Conservation (phyloP, 495 filamentous ascomycete species). For the Aspergillus egyptiacus region DNA sequence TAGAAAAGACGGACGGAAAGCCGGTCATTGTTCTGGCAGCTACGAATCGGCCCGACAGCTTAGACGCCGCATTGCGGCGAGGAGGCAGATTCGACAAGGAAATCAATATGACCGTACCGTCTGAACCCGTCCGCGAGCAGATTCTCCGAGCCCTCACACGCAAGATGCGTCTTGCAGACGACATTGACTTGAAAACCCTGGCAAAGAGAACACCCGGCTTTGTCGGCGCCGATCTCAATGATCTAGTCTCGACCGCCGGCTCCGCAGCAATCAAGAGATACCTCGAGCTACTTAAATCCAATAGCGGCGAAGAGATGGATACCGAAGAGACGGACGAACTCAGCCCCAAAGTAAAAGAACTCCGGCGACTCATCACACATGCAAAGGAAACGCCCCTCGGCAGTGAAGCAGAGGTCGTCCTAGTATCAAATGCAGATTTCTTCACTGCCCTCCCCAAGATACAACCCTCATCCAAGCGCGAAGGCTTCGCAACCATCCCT, state of each 20-base stretch:
- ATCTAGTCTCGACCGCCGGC: slow-evolving; percentile 70
- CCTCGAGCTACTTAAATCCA: slow-evolving; percentile 45
- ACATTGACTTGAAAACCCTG: slow-evolving; percentile 71
- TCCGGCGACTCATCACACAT: slow-evolving; percentile 50
- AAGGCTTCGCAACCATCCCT: slow-evolving; percentile 96
- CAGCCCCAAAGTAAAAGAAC: slow-evolving; percentile 40
- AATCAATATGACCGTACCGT: slow-evolving; percentile 93
- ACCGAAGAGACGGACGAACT: slow-evolving; percentile 39
- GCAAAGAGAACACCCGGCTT: slow-evolving; percentile 91
- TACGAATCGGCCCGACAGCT: slow-evolving; percentile 84
- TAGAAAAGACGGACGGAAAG: slow-evolving; percentile 77
- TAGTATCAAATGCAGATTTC: slow-evolving; percentile 61
- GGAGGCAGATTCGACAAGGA: slow-evolving; percentile 87
- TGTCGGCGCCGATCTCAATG: slow-evolving; percentile 88
- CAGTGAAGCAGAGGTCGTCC: slow-evolving; percentile 38
- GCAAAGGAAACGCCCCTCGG: slow-evolving; percentile 45
- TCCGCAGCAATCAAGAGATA: slow-evolving; percentile 59
- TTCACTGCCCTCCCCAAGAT: slow-evolving; percentile 73
- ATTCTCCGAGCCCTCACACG: slow-evolving; percentile 76
- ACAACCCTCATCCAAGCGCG: slow-evolving; percentile 87
- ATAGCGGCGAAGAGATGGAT: slow-evolving; percentile 49
- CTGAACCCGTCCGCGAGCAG: slow-evolving; percentile 72
- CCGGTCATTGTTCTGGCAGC: slow-evolving; percentile 91
- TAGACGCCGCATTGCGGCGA: slow-evolving; percentile 81
- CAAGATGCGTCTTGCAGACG: slow-evolving; percentile 59